Conservation (phyloP, 2,329 filamentous ascomycete species). For the Penicillium sp. region DNA sequence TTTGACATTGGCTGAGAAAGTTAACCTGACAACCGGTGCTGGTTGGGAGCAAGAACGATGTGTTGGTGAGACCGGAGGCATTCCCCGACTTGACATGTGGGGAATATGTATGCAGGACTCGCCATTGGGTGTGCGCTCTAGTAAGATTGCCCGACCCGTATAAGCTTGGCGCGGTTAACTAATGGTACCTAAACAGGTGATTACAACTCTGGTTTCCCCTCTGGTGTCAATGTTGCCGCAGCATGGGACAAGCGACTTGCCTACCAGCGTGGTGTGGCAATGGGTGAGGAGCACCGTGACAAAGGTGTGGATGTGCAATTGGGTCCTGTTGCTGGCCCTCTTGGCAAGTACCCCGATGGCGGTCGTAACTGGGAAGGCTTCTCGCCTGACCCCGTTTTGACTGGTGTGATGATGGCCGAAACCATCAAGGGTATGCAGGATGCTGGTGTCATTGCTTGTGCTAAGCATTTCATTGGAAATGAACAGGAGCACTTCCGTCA, state of each 20-base stretch:
- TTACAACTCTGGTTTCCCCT: constrained; percentile 77
- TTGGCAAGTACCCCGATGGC: constrained; percentile 67
- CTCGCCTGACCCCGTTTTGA: constrained; percentile 72
- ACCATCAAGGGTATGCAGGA: constrained; percentile 79
- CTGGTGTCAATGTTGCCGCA: constrained; percentile 76
- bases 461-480: constrained; percentile 73
- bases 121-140: constrained; percentile 73
- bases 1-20: constrained; percentile 82
- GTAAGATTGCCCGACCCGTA: constrained; percentile 35
- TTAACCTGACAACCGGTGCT: constrained; percentile 89
- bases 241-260: constrained; percentile 76
- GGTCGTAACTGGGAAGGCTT: constrained; percentile 69
- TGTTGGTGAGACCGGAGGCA: constrained; percentile 66
- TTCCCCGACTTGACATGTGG: constrained; percentile 58
- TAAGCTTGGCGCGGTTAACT: background rate
- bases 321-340: constrained; percentile 73
- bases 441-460: constrained; percentile 77
- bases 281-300: constrained; percentile 71
- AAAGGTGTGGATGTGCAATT: constrained; percentile 76
- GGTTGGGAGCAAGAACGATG: constrained; percentile 74
- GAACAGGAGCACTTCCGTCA: constrained; percentile 75
- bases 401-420: constrained; percentile 69
- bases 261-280: constrained; percentile 66
- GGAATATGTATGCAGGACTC: constrained; percentile 85
- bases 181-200: constrained; percentile 52